Evolutionary conservation across 495 filamentous ascomycete species (phyloP).

Genomic region (Tetracladium setigerum): DNA sequence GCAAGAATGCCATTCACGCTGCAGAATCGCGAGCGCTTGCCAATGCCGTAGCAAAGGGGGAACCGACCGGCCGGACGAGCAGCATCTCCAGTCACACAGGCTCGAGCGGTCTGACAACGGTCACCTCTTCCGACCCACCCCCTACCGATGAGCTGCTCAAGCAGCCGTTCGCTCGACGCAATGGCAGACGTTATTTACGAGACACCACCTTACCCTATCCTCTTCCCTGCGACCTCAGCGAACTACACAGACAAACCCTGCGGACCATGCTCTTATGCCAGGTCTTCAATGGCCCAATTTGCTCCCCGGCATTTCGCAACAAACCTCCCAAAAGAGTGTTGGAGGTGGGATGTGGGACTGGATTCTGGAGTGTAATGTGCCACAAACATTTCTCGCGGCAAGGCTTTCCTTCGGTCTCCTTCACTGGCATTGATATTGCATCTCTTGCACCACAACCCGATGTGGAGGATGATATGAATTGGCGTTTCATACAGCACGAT

Average conservation of each 20-base stretch:
- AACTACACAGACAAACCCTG: constrained; percentile 81
- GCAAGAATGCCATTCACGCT: constrained; percentile 15
- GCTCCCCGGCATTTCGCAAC: constrained; percentile 55
- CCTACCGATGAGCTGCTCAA: constrained; percentile 25
- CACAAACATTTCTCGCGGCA: constrained; percentile 62
- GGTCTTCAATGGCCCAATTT: constrained; percentile 74
- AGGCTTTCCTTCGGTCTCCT: constrained; percentile 54
- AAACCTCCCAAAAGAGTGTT: constrained; percentile 70
- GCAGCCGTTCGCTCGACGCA: constrained; percentile 60
- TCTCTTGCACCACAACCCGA: constrained; percentile 65
- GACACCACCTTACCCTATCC: constrained; percentile 71
- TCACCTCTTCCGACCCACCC: constrained; percentile 16
- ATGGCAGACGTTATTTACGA: constrained; percentile 75
- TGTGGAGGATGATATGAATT: constrained; percentile 60
- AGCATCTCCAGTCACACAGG: constrained; percentile 20
- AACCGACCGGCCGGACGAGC: constrained; percentile 9
- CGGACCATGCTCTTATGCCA: constrained; percentile 74
- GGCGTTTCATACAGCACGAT: constrained; percentile 86
- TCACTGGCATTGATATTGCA: constrained; percentile 80
- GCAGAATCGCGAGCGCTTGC: constrained; percentile 8
- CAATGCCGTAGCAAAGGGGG: constrained; percentile 8
- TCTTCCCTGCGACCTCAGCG: constrained; percentile 78
- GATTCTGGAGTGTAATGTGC: constrained; percentile 82
- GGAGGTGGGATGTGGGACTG: constrained; percentile 84
- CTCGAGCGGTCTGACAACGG: constrained; percentile 16